Percentiles rank a stretch among this genome's conserved stretches.
phyloP scores from a whole-genome alignment of 2,329 filamentous ascomycete species.

The Nannizzia gypsea region DNA sequence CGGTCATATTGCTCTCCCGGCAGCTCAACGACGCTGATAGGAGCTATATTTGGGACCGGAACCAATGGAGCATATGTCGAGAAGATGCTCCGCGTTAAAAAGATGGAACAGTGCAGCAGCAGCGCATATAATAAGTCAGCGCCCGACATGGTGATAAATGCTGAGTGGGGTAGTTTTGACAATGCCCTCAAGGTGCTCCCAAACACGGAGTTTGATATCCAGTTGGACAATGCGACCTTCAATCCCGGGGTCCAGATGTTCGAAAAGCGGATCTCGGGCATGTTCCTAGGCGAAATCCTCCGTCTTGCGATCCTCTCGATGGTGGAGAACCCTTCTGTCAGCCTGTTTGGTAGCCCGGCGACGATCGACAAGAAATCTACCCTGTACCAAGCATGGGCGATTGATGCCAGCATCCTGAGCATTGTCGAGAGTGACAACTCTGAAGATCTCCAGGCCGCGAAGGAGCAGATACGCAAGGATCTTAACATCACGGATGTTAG shows the following conservation, averaged over 20 bases:
- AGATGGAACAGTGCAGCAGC: constrained; percentile 47
- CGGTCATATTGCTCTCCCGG: constrained; percentile 88
- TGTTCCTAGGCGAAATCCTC: constrained; percentile 94
- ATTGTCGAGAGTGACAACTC: constrained; percentile 72
- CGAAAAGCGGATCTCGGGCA: constrained; percentile 94
- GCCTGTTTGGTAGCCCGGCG: constrained; percentile 69
- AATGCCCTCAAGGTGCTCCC: constrained; percentile 83
- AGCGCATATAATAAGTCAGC: constrained; percentile 60
- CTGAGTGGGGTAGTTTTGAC: constrained; percentile 97
- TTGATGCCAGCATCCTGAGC: constrained; percentile 84
- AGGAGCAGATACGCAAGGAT: constrained; percentile 64
- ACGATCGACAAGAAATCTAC: constrained; percentile 52
- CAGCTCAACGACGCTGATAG: constrained; percentile 60
- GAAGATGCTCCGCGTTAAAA: constrained; percentile 74
- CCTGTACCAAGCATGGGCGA: constrained; percentile 70
- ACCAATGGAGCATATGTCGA: constrained; percentile 97
- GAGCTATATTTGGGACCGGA: constrained; percentile 93
- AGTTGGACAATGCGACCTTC: constrained; percentile 65
- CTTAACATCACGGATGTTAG: constrained; percentile 66
- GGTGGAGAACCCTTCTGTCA: constrained; percentile 52
- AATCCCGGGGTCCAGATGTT: constrained; percentile 98
- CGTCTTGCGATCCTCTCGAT: constrained; percentile 64
- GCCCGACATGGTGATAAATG: constrained; percentile 94
- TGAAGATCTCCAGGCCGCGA: constrained; percentile 57
- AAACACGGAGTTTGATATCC: constrained; percentile 67